Evolutionary conservation across 1,139 yeast genomes (phyloP), one percentile per base, ranked within the genome.

Genomic region (Zygosaccharomyces sapae): DNA sequence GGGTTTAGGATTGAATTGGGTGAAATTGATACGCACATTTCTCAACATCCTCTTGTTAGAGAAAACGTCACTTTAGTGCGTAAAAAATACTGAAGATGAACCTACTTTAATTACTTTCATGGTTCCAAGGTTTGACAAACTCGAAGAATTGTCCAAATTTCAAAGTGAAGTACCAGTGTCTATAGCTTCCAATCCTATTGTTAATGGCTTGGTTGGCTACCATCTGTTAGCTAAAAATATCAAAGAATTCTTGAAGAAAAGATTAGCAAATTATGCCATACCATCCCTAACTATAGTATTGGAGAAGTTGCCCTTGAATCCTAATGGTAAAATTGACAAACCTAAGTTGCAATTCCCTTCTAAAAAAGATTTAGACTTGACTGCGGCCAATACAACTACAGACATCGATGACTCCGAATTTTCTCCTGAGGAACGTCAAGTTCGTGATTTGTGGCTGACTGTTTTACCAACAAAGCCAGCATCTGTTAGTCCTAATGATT

Each of bases 1-100:
- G 99, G 99, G 2, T 94, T 92, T 78, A 81, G 99, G 72, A 92
- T 92, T 56, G 98, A 92, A 70, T 75, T 92, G 48, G 98, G 99
- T 55, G 99, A 92, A 70, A 94, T 92, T 62, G 97, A 92, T 66
- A 94, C 98, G 18, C 96, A 92, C 63, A 78, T 92, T 55, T 88
- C 97, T 9, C 96, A 88, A 67, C 96, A 89, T 71, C 85, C 92
- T 2, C 72, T 81, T 55, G 95, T 92, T 45, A 81, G 97, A 67
- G 97, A 92, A 68, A 92, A 92, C 63, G 75, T 88, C 43, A 92
- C 97, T 1, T 73, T 92, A 53, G 97, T 92, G n/a, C 81, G 94
- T 63, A n/a, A 84, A 92, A 64, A 95, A 90, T 68, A 85, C 83
- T 68, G 89, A 88, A 61, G 94, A 86, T 65, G 98, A 92, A 68